Evolutionary conservation across 2,329 filamentous ascomycete genomes (phyloP), one percentile per base, ranked within the genome.

Genomic region (Aspergillus proliferans): DNA sequence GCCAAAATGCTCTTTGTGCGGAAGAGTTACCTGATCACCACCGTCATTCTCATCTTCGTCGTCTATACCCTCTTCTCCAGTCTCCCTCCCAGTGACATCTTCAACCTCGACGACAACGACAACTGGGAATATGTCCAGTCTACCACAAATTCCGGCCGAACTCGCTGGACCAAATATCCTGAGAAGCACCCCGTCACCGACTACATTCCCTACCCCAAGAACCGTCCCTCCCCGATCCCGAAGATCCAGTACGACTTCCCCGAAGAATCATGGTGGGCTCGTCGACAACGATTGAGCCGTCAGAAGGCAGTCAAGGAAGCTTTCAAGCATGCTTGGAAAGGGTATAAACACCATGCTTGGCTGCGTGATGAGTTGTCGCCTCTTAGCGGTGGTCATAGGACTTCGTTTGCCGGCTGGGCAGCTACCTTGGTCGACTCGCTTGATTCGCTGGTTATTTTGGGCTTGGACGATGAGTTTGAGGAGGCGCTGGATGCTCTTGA

Each of bases 381-480:
- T 1, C 75, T 91, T 5, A 81, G 81, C 48, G 84, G 84, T 38
- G 72, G 72, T 12, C 81, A 76, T 55, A 80, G 81, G n/a, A 87
- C 95, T 61, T 86, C 89, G 0, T 97, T 97, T 68, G 92, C 88
- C 59, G 88, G 87, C 45, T 95, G 90, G 90, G 87, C 87, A 33
- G 90, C 90, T 15, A 94, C 90, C 0, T 67, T 95, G 50, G 87
- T 95, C 3, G 90, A 95, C 71, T 78, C 82, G 1, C 73, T 92
- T 36, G 89, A 95, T 64, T 89, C 88, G 0, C 75, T 95, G 1
- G 88, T 88, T 82, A 91, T 95, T 58, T 89, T 92, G 79, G 88
- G 82, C 7, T 65, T 95, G 62, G 79, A 79, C 54, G 77, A 86
- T 0, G 88, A 94, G 58, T 93, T 95, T 58, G 82, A 90, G 55